Percentiles rank a stretch among this genome's conserved stretches.
These are phyloP conservation scores for Xerophyta viscosa DNA, from an alignment of 106 monocot species.

Conservation along the genomic window DNA sequence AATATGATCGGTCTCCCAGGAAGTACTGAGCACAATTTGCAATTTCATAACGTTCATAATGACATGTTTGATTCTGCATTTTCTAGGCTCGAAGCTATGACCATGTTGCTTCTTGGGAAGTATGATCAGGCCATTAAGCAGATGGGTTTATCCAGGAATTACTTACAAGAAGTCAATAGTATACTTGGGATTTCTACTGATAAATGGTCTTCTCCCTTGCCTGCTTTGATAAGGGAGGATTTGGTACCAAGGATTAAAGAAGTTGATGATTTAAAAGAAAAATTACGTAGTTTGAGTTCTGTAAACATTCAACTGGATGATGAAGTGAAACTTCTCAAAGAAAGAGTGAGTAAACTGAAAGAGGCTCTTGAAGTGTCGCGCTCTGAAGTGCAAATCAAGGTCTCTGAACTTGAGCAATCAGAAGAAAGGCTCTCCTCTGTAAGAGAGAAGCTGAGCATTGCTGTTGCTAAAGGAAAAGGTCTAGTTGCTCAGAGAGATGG, in stretches of 20 bases:
- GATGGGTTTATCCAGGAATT: slow-evolving; percentile 45
- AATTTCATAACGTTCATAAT: slow-evolving; percentile 15
- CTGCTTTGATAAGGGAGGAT: slow-evolving; percentile 34
- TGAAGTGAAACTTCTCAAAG: slow-evolving; percentile 54
- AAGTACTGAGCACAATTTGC: neutral
- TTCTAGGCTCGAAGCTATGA: slow-evolving; percentile 41
- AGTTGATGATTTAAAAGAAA: slow-evolving; percentile 35
- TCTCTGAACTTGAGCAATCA: slow-evolving; percentile 68
- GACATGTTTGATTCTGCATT: slow-evolving; percentile 29
- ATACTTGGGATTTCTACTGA: slow-evolving; percentile 24
- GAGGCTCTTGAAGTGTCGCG: slow-evolving; percentile 40
- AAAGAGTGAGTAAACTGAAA: slow-evolving; percentile 37
- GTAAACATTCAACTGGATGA: slow-evolving; percentile 38
- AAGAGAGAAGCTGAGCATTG: slow-evolving; percentile 89
- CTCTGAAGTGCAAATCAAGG: slow-evolving; percentile 46
- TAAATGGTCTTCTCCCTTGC: slow-evolving; percentile 40
- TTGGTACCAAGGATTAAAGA: slow-evolving; percentile 49
- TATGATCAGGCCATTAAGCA: slow-evolving; percentile 44
- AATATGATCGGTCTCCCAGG: neutral
- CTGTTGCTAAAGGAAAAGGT: slow-evolving; percentile 97
- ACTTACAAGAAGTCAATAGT: slow-evolving; percentile 28
- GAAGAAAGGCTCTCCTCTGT: slow-evolving; percentile 84
- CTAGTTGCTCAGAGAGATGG: slow-evolving; percentile 79
- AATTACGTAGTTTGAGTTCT: slow-evolving; percentile 25
- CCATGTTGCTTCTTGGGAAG: slow-evolving; percentile 35